These are phyloP conservation scores for Reticulascus tulasneorum DNA, from an alignment of 2,329 filamentous ascomycete genomes.

Conservation along the genomic window DNA sequence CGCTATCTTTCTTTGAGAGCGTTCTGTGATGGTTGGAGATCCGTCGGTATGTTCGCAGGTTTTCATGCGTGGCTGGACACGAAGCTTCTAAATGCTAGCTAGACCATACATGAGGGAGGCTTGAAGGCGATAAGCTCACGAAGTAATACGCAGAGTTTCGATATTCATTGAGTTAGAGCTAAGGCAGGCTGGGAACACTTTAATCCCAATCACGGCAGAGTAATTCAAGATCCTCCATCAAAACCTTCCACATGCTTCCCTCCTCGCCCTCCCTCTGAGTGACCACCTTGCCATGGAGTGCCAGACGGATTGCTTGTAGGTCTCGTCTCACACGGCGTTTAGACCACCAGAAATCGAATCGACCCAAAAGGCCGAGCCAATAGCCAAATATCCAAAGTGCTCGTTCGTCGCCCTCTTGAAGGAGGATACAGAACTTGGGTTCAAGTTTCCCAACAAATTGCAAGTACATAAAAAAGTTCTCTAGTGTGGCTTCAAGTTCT, in stretches of 20 bases:
- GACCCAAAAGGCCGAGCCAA: constrained; percentile 19
- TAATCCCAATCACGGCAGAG: not conserved
- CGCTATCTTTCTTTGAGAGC: constrained; percentile 31
- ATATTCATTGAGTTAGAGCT: no score
- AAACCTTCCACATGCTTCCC: constrained; percentile 15
- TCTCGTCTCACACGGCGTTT: constrained; percentile 13
- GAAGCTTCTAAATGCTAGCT: no score
- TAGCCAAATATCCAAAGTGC: constrained; percentile 21
- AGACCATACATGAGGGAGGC: no score
- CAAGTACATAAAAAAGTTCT: constrained; percentile 17
- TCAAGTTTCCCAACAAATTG: constrained; percentile 17
- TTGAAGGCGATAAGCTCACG: no score
- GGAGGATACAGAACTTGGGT: constrained; percentile 14
- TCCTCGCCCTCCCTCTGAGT: constrained; percentile 10
- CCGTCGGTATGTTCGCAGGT: constrained; percentile 41
- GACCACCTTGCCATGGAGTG: constrained; percentile 12
- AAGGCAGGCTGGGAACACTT: no score
- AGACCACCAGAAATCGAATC: constrained; percentile 21
- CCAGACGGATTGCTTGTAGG: constrained; percentile 14
- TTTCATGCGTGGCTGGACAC: constrained; percentile 38
- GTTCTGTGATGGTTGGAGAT: constrained; percentile 37
- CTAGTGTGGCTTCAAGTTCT: no score
- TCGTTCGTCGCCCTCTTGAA: constrained; percentile 15
- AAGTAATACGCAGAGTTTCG: no score
- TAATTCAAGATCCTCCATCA: constrained; percentile 18